Base-by-base conservation (phyloP, 164 flowering plant genomes). In the Paratinospora sagittata region DNA sequence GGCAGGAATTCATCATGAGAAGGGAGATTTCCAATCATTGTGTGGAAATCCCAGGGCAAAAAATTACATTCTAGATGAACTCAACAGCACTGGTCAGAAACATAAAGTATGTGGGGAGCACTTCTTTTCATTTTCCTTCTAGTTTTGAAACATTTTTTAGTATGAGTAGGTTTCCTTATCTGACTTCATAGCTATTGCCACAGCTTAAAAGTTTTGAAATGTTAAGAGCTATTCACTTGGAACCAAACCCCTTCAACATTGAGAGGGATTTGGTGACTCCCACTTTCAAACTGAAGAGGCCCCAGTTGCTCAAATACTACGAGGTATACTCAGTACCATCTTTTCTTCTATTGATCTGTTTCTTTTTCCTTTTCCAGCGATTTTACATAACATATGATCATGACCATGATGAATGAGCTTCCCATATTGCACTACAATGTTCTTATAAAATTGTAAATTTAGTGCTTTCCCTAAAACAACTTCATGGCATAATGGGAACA, bases 121-220 rank as follows among this genome's bases (percentile, higher is more conserved):
- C 57, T 27, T 69, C 27, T 64, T 24, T 10, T 34, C 14, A 14
- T 41, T 57, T 37, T 2, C 26, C 34, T 21, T 49, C 19, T 49
- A 49, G 57, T 49, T 49, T 49, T 49, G 19, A 49, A 13, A 19
- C 17, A 13, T 13, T 10, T 49, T 0, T 49, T 12, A 49, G 57
- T 19, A 19, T 17, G 57, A 13, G n/a, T 3, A 49, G 57, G 3
- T 49, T 10, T 49, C 14, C 2, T 49, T 78, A 65, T 41, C 55
- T 27, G 55, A 43, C 24, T 66, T 1, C 19, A 69, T 37, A 19
- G 8, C 66, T 21, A 16, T 47, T 82, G 73, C 58, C 62, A 79
- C 90, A 94, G 98, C 77, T 95, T 79, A 92, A 91, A 82, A 96
- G 99, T n/a, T 96, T 93, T 80, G 98, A 96, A 75, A 75, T 88